Base-by-base conservation (phyloP, 805 yeast genomes). In the Candida boleticola region DNA sequence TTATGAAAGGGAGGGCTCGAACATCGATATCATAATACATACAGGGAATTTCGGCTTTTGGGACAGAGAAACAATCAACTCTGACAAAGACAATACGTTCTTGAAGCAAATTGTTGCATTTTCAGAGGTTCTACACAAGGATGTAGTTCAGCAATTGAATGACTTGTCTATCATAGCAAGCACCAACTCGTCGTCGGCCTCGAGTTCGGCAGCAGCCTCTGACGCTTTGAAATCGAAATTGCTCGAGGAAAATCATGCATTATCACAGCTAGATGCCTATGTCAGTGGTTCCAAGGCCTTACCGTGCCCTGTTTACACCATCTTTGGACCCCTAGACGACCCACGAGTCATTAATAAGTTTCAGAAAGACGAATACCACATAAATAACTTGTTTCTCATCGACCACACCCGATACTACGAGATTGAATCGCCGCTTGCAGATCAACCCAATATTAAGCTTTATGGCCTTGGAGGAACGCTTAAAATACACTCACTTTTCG, bases 31-130 rank as follows among this genome's bases (percentile, higher is more conserved):
- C 18, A 73, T 84, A 21, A 67, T 84, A 11, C 89, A 84, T 54
- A 80, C 88, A 3, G 90, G 92, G n/a, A 82, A 80, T 46, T 85
- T 84, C 64, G 95, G 95, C 10, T 83, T 85, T 56, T 79, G 85
- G 63, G 85, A 84, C 52, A 63, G 63, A 27, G 75, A 73, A 14
- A 76, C 85, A 33, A 70, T 83, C 5, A 43, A 64, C 60, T 18
- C 64, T 68, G 52, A 81, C 79, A 43, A 76, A 75, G 56, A 82
- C 74, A 53, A 78, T 73, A 45, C 49, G 39, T 82, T 77, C 52
- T 61, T 79, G 35, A 74, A 85, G 47, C 85, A 81, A 51, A 76
- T 84, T 25, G 84, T 83, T 10, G 83, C 82, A 44, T 82, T 81
- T 50, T 79, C 82, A 39, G 82, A 84, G 7, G 65, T 82, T 16